phyloP scores from a whole-genome alignment of 306 rosid species.

The Vigna reflexopilosa region DNA sequence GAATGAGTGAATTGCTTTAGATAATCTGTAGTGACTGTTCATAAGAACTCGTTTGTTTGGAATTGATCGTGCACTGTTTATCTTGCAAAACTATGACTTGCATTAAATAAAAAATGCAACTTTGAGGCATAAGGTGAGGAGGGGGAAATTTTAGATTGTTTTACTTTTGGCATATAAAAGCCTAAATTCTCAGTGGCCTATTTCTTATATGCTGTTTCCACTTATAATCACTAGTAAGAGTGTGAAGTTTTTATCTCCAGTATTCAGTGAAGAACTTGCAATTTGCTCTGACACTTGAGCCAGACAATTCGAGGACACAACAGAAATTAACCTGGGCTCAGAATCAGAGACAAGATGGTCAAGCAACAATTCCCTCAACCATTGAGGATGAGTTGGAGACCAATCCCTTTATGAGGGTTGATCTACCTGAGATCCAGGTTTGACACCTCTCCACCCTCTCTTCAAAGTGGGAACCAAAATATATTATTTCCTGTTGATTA shows the following conservation, averaged over 20 bases:
- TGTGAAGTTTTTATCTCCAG: slow-evolving; percentile 36
- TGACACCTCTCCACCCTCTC: slow-evolving; percentile 28
- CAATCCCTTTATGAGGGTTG: slow-evolving; percentile 82
- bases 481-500: slow-evolving; percentile 3
- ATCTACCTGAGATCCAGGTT: slow-evolving; percentile 83
- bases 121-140: slow-evolving; percentile 14
- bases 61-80: background rate
- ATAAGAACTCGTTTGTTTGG: slow-evolving; percentile 25
- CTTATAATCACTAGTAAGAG: background rate
- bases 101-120: slow-evolving; percentile 1
- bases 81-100: slow-evolving; percentile 16
- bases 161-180: background rate
- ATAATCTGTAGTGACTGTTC: slow-evolving; percentile 10
- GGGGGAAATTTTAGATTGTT: background rate
- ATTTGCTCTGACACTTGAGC: slow-evolving; percentile 45
- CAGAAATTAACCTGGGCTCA: slow-evolving; percentile 81
- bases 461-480: slow-evolving; percentile 19
- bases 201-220: background rate
- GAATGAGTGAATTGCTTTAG: slow-evolving; percentile 10
- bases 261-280: slow-evolving; percentile 43
- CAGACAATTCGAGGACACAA: slow-evolving; percentile 48
- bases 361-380: slow-evolving; percentile 79
- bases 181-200: slow-evolving; percentile 1
- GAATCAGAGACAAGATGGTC: slow-evolving; percentile 67
- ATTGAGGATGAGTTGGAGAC: slow-evolving; percentile 82